Base-by-base conservation (phyloP, 192 early-diverging fungal species). In the Coemansia sp. region DNA sequence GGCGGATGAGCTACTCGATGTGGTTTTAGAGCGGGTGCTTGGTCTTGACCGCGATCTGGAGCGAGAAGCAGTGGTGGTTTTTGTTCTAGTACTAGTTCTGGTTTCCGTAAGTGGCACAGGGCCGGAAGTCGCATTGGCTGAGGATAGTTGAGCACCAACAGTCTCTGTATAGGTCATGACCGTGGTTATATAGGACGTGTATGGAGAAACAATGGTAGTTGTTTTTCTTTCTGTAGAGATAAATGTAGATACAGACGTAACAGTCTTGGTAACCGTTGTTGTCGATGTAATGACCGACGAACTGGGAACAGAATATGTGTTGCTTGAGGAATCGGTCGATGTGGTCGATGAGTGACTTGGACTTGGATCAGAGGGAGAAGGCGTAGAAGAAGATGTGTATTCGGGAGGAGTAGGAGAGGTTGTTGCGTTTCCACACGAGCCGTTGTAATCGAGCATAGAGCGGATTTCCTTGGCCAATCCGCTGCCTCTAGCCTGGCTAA, bases 221-320 rank as follows among this genome's bases (percentile, higher is more conserved):
- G 56, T 56, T 6, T 63, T 63, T 11, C 42, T 5, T 22, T 42
- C 22, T 0, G 67, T 29, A 6, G 71, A 64, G 17, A 69, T 63
- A 67, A 73, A 64, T 7, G 76, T 79, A n/a, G 67, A 73, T 7
- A 79, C 66, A 0, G 76, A 69, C 14, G 71, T 79, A 16, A 73
- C 32, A 25, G 71, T 73, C 45, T 56, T 51, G 14, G 76, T 79
- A 4, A 38, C 63, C 1, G 76, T 71, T 31, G 33, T 48, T 2
- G 69, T 71, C 0, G 31, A 64, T 42, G 69, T 65, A n/a, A n/a
- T 29, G 0, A 56, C 30, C 1, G 64, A 40, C 12, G 22, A 3
- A 25, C 48, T 25, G 32, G 25, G 31, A 16, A 30, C 66, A 29
- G 16, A 54, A 51, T 40, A 5, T 28, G 50, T 33, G 22, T 1